phyloP scores from a whole-genome alignment of 352 stramenopile genomes.

The Phytophthora multivora region DNA sequence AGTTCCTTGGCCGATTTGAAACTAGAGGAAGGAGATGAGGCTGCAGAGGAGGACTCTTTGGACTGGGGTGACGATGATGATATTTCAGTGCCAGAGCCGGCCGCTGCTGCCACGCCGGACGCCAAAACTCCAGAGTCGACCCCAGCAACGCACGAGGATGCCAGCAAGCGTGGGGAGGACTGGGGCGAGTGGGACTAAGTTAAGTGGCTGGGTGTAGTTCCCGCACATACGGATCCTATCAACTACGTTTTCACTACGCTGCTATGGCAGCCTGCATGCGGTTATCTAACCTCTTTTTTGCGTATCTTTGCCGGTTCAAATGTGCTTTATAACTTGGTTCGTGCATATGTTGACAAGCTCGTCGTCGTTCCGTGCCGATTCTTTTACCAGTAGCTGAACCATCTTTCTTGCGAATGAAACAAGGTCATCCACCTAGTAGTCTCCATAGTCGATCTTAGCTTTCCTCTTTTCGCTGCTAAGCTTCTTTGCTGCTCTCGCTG shows the following conservation, averaged over 20 bases:
- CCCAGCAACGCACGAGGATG: conserved; percentile 30
- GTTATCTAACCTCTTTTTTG: conserved; percentile 15
- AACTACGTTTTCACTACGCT: conserved; percentile 13
- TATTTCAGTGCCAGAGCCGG: conserved; percentile 28
- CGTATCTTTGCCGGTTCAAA: no score
- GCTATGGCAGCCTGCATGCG: conserved; percentile 4
- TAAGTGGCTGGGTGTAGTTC: conserved; percentile 3
- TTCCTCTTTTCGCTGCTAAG: conserved; percentile 39
- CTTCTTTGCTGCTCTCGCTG: conserved; percentile 36
- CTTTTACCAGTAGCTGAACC: conserved; percentile 58
- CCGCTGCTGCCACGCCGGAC: conserved; percentile 12
- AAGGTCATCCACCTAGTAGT: conserved; percentile 72
- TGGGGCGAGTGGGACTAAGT: conserved; percentile 77
- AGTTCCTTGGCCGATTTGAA: conserved; percentile 36
- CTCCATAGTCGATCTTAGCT: conserved; percentile 61
- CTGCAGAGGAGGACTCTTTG: conserved; percentile 48
- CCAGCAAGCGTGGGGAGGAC: conserved; percentile 55
- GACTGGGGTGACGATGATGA: conserved; percentile 74
- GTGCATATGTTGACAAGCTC: conserved; percentile 45
- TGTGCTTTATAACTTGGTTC: neutral
- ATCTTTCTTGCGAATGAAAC: conserved; percentile 63
- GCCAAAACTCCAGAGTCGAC: conserved; percentile 19
- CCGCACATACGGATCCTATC: conserved; percentile 24
- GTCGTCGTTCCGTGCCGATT: conserved; percentile 80
- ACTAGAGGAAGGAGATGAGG: conserved; percentile 40